Evolutionary conservation across 139 green algal genomes (phyloP), one percentile per base, ranked within the genome.

Genomic region (Spirogloea muscicola): DNA sequence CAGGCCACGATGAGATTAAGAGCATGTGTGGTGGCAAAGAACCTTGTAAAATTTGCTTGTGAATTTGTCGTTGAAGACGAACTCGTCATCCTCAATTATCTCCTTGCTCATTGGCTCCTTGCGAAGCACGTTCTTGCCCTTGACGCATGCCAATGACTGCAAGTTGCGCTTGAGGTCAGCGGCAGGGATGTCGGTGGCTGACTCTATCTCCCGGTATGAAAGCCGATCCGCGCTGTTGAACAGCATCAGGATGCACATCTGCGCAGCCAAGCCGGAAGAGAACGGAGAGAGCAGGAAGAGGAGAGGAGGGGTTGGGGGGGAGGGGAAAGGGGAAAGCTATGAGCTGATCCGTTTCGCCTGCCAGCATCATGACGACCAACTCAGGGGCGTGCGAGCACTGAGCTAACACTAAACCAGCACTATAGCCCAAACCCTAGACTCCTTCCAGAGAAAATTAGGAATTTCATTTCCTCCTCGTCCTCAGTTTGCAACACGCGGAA

Each of bases 61-160:
- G 60, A 92, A 91, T 63, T 86, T 87, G 34, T 93, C 89, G 81
- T 99, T 98, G 85, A 96, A 91, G 49, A 41, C 68, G 79, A 99
- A 98, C 3, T 84, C 60, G 73, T 98, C 94, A 34, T 76, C 62
- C 5, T 95, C 85, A 2, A 62, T 62, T 4, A 98, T 85, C 5
- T 98, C 93, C 81, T 91, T 91, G 67, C 83, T 79, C 74, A 88
- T 86, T 1, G 92, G 90, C 55, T 90, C 82, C 84, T 97, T 97
- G 9, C 79, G 79, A 76, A 98, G 86, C 68, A 97, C 88, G 79
- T 96, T 96, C 67, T 92, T 93, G 27, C 93, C 92, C 86, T 96
- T 97, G 73, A 95, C 88, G 49, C 84, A 90, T 3, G 91, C 87
- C 71, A 98, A 79, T 31, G 84, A 90, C 82, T 96, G 91, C 78